Evolutionary conservation across 306 rosid genomes (phyloP).

Genomic region (Datisca glomerata): DNA sequence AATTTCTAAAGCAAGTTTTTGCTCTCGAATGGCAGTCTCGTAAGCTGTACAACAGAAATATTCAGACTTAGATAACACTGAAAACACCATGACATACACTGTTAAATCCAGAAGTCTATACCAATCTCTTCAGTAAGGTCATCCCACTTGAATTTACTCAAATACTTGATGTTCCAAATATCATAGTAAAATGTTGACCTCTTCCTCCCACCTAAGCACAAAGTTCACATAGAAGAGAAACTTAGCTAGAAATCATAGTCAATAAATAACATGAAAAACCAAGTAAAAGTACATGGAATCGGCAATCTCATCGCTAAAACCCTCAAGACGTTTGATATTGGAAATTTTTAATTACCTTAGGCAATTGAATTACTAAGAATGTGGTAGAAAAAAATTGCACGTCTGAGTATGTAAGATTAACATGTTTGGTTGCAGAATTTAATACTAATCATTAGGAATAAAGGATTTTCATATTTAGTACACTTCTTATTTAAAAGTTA

Average conservation of each 20-base stretch:
- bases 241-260: slow-evolving; percentile 5
- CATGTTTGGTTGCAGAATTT: no score
- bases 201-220: slow-evolving; percentile 69
- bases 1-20: slow-evolving; percentile 63
- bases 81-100: slow-evolving; percentile 5
- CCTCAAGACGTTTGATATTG: no score
- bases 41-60: slow-evolving; percentile 38
- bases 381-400: no score
- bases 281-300: no score
- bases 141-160: slow-evolving; percentile 95
- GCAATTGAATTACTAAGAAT: no score
- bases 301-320: no score
- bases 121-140: slow-evolving; percentile 82
- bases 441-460: no score
- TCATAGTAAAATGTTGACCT: slow-evolving; percentile 71
- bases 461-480: no score
- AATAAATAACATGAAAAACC: no score
- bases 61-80: slow-evolving; percentile 2
- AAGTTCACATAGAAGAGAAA: slow-evolving; percentile 7
- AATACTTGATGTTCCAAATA: slow-evolving; percentile 92
- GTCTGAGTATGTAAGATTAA: no score
- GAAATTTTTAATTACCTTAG: no score
- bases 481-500: no score
- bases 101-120: slow-evolving; percentile 16
- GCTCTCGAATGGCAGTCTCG: slow-evolving; percentile 65